These are phyloP conservation scores for Neurospora sp. DNA, from an alignment of 495 filamentous ascomycete species.

Conservation along the genomic window DNA sequence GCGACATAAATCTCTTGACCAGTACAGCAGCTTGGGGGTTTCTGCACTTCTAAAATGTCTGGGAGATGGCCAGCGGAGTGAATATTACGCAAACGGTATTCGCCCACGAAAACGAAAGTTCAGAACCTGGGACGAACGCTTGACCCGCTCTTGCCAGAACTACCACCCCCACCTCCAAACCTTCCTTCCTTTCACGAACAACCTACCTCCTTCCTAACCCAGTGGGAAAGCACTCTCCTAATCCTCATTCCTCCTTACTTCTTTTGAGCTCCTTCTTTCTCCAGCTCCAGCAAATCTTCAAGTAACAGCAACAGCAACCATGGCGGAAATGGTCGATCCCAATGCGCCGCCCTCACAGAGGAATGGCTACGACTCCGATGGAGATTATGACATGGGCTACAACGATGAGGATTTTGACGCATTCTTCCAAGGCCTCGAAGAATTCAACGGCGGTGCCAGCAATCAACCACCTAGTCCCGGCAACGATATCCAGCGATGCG, in stretches of 20 bases:
- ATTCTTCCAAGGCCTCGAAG: neutral
- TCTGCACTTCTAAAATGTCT: neutral
- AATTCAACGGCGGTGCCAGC: neutral
- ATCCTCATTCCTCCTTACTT: neutral
- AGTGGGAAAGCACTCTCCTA: neutral
- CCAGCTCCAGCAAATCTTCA: neutral
- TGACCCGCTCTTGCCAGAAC: neutral
- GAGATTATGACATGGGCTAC: neutral
- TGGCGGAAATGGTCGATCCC: neutral
- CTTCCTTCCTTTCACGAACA: neutral
- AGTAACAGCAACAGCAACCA: neutral
- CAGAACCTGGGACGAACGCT: neutral
- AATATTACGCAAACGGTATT: neutral
- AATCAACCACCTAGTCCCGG: neutral
- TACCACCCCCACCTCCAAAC: neutral
- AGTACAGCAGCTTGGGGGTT: neutral
- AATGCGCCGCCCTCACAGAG: neutral
- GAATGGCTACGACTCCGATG: neutral
- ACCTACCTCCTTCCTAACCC: neutral
- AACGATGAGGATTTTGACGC: neutral
- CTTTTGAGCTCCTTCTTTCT: neutral
- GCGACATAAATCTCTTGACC: neutral
- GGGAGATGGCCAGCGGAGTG: neutral
- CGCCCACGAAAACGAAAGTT: neutral
- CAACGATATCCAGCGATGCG: neutral